Conservation (phyloP, 768 basidiomycete genomes). For the Mycena kentingensis region DNA sequence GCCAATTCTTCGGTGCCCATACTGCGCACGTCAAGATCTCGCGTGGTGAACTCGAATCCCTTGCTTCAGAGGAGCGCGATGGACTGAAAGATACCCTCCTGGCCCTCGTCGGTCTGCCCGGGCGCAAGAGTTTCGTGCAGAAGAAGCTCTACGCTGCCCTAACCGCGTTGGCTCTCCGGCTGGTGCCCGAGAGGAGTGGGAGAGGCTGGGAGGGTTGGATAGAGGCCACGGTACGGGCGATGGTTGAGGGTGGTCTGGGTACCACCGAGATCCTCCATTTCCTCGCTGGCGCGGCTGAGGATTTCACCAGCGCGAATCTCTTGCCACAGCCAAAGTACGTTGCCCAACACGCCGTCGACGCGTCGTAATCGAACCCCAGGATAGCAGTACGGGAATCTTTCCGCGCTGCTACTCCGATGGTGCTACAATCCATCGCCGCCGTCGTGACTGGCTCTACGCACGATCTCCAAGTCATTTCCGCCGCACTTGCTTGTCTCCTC, state of each 20-base stretch:
- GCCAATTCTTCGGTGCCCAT: constrained; percentile 94
- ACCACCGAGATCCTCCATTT: constrained; percentile 71
- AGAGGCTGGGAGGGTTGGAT: constrained; percentile 80
- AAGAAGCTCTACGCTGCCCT: constrained; percentile 17
- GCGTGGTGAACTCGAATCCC: constrained; percentile 47
- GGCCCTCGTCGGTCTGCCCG: constrained; percentile 68
- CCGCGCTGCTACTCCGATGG: constrained; percentile 66
- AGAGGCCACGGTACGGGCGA: constrained; percentile 56
- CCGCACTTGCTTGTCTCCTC: constrained; percentile 78
- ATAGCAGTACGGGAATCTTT: constrained; percentile 62
- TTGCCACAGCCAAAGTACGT: constrained; percentile 72
- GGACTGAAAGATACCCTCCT: constrained; percentile 12
- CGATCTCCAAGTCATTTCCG: constrained; percentile 48
- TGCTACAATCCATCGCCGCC: constrained; percentile 67
- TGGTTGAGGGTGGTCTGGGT: constrained; percentile 61
- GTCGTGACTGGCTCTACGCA: constrained; percentile 42
- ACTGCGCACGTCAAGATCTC: constrained; percentile 93
- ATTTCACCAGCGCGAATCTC: constrained; percentile 75
- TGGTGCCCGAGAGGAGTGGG: constrained; percentile 33
- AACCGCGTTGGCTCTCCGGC: constrained; percentile 11
- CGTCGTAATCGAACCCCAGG: neutral
- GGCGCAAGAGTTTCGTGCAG: constrained; percentile 23
- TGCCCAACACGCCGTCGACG: neutral
- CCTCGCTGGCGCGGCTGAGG: constrained; percentile 82
- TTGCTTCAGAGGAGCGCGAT: neutral